These are phyloP conservation scores for Trichoderma reesei DNA, from an alignment of 495 filamentous ascomycete genomes.

Conservation along the genomic window DNA sequence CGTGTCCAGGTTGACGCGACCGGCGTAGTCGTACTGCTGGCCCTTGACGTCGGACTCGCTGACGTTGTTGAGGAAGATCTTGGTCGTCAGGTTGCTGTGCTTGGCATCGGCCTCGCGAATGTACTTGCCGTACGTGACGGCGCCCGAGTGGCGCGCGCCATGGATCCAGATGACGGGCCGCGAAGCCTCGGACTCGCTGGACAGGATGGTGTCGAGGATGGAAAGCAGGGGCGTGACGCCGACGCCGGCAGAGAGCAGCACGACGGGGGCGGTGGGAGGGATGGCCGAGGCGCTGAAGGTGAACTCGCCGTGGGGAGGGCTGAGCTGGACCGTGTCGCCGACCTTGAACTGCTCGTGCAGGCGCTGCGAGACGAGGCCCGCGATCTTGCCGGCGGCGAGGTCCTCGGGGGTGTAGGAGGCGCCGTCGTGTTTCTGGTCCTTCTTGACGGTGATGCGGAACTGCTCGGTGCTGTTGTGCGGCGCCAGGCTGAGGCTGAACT, in stretches of 20 bases:
- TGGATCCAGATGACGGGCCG: slow-evolving; percentile 61
- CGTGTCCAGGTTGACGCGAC: slow-evolving; percentile 42
- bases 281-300: slow-evolving; percentile 34
- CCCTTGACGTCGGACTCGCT: slow-evolving; percentile 37
- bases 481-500: slow-evolving; percentile 62
- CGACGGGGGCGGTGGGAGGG: slow-evolving; percentile 41
- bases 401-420: slow-evolving; percentile 18
- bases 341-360: slow-evolving; percentile 50
- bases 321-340: slow-evolving; percentile 54
- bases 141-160: slow-evolving; percentile 39
- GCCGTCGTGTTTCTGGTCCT: slow-evolving; percentile 31
- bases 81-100: slow-evolving; percentile 30
- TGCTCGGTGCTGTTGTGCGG: slow-evolving; percentile 36
- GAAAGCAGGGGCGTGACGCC: slow-evolving; percentile 57
- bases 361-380: slow-evolving; percentile 59
- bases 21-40: slow-evolving; percentile 45
- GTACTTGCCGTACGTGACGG: slow-evolving; percentile 44
- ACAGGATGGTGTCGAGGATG: slow-evolving; percentile 51
- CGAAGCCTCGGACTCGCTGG: slow-evolving; percentile 19
- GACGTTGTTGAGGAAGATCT: slow-evolving; percentile 32
- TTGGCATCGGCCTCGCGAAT: slow-evolving; percentile 38
- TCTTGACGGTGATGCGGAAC: slow-evolving; percentile 64
- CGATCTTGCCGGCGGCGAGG: slow-evolving; percentile 22
- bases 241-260: slow-evolving; percentile 60
- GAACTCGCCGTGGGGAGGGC: slow-evolving; percentile 64